phyloP scores from a whole-genome alignment of 768 basidiomycete genomes.

The Tricholoma sp. region DNA sequence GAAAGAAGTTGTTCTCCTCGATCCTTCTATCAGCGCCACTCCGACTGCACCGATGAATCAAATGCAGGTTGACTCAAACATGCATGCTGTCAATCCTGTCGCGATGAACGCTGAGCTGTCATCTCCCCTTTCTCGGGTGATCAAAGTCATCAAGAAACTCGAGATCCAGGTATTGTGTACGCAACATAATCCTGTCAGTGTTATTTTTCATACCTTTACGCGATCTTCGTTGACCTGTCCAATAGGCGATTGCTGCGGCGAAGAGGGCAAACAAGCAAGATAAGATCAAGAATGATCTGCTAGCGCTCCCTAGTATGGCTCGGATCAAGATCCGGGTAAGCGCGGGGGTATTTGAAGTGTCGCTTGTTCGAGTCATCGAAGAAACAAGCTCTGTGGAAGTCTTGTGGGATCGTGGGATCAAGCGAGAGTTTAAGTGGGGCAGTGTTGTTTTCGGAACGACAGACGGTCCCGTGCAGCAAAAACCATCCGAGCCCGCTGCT shows the following conservation, averaged over 20 bases:
- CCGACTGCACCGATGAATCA: slow-evolving; percentile 11
- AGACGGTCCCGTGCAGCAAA: slow-evolving; percentile 67
- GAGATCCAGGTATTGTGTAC: slow-evolving; percentile 77
- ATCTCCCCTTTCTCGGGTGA: slow-evolving; percentile 26
- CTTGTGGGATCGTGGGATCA: slow-evolving; percentile 70
- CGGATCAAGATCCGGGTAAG: slow-evolving; percentile 83
- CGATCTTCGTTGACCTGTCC: slow-evolving; percentile 1
- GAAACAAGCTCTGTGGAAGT: slow-evolving; percentile 73
- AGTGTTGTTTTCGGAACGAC: slow-evolving; percentile 74
- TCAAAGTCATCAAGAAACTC: slow-evolving; percentile 70
- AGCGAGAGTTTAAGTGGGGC: slow-evolving; percentile 80
- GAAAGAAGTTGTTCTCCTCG: slow-evolving; percentile 73
- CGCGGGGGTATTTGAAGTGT: slow-evolving; percentile 84
- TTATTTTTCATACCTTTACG: neutral
- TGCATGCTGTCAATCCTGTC: slow-evolving; percentile 1
- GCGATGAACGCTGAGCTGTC: slow-evolving; percentile 5
- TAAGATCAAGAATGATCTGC: slow-evolving; percentile 63
- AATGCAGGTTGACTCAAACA: slow-evolving; percentile 28
- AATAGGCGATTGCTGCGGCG: slow-evolving; percentile 66
- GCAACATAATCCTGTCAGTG: slow-evolving; percentile 86
- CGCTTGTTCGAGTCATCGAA: slow-evolving; percentile 64
- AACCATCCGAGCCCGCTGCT: slow-evolving; percentile 51
- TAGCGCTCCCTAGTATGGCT: slow-evolving; percentile 64
- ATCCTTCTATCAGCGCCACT: slow-evolving; percentile 21
- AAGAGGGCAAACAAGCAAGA: slow-evolving; percentile 75